Conservation (phyloP, 306 rosid genomes). For the Abrus precatorius region DNA sequence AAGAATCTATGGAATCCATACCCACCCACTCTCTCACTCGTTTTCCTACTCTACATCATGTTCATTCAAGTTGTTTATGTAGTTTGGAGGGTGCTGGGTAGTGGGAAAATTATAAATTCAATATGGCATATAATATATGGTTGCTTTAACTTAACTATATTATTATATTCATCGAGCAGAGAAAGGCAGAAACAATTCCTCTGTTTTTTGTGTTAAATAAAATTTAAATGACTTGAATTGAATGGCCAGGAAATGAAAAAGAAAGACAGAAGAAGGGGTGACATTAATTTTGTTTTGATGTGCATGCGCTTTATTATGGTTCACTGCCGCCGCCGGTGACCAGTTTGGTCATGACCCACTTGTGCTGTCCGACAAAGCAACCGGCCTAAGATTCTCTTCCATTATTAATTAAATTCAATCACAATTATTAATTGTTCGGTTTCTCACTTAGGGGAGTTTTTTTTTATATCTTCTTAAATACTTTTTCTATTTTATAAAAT, state of each 20-base stretch:
- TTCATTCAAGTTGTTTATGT: neutral
- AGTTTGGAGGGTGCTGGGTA: conserved; percentile 1
- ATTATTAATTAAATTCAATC: conserved; percentile 40
- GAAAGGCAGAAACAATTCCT: neutral
- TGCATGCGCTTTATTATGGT: conserved; percentile 8
- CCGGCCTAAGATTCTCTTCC: conserved; percentile 35
- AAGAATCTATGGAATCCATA: conserved; percentile 48
- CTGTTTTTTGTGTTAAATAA: neutral
- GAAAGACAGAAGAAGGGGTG: neutral
- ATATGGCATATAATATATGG: neutral
- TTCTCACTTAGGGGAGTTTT: no score
- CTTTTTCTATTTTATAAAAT: no score
- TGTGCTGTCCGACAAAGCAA: conserved; percentile 43
- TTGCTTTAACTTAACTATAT: conserved; percentile 1
- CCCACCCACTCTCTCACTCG: conserved; percentile 26
- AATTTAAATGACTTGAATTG: neutral
- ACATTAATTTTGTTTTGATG: neutral
- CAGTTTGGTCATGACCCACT: conserved; percentile 39
- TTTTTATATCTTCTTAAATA: no score
- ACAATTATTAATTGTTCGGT: neutral
- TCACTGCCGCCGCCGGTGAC: conserved; percentile 53
- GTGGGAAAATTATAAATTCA: neutral
- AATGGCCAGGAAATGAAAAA: neutral
- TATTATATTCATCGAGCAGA: neutral
- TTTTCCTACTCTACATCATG: neutral